Evolutionary conservation across 768 basidiomycete species (phyloP), one percentile per base, ranked within the genome.

Genomic region (Phanerodontia chrysosporium): DNA sequence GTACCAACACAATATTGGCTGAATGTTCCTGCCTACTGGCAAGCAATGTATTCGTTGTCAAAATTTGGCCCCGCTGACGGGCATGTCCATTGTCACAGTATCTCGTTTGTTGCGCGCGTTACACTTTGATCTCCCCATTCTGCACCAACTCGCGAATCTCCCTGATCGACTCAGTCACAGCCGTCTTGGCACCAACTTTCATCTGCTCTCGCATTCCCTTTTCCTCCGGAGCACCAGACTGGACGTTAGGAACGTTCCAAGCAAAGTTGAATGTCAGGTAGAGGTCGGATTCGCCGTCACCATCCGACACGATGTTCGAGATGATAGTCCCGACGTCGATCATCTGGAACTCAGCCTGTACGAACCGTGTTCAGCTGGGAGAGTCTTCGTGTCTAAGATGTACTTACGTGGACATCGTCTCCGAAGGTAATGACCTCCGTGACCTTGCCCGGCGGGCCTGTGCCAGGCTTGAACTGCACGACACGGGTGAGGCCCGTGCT

Each of bases 301-400:
- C 54, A 25, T 27, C 32, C 13, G 59, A 60, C n/a, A 60, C 55
- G 39, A 60, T 60, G 49, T 56, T 60, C n/a, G 54, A 60, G 49
- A 54, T 49, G 58, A 30, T 10, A 10, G 28, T 56, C 22, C 35
- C 54, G 27, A 22, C 27, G 48, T 56, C 59, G 13, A 45, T 14
- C 32, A 27, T 49, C 28, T 55, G 18, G 35, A 60, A 60, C 35
- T 56, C 59, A 18, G 49, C 59, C 59, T 60, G 46, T 18, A 22
- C 6, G 22, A 44, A 18, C 28, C 12, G 51, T 7, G 8, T 24
- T 44, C 29, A 27, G 46, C 12, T 5, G 27, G 7, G n/a, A n/a
- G n/a, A n/a, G n/a, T n/a, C n/a, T n/a, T n/a, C n/a, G n/a, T n/a
- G 25, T 45, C 32, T 12, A 28, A 16, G 39, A 42, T 3, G 24